A percentile compares a stretch with the other conserved stretches of the same genome.
Evolutionary conservation across 2,329 filamentous ascomycete genomes (phyloP).

Genomic region (Hymenoscyphus fraxineus): DNA sequence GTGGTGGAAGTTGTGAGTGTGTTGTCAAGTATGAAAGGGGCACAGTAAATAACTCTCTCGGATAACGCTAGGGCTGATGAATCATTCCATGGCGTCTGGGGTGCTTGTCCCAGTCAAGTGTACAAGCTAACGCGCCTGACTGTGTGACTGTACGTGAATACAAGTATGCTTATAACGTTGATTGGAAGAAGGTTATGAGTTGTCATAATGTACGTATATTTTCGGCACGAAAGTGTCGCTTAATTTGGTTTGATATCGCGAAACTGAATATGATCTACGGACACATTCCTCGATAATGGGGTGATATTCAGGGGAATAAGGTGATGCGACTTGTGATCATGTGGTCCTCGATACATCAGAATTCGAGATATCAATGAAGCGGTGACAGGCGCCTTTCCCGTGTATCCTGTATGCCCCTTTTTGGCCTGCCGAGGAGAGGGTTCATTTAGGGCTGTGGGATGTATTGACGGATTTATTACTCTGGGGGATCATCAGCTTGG

Average conservation of each 20-base stretch:
- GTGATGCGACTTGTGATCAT: slow-evolving; percentile 1
- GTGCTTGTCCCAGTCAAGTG: not conserved
- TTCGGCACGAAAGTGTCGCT: slow-evolving; percentile 5
- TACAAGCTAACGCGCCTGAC: not conserved
- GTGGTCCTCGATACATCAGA: not conserved
- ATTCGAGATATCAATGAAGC: not conserved
- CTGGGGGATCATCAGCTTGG: not conserved
- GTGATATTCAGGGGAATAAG: slow-evolving; percentile 1
- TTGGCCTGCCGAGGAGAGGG: not conserved
- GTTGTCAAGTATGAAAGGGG: not conserved
- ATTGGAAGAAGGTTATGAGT: not conserved
- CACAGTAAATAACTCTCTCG: slow-evolving; percentile 1
- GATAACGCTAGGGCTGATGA: slow-evolving; percentile 2
- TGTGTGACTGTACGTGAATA: not conserved
- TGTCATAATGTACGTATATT: not conserved
- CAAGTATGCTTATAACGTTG: not conserved
- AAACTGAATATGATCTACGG: not conserved
- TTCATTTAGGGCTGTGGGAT: not conserved
- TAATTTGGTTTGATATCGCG: slow-evolving; percentile 1
- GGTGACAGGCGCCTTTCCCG: not conserved
- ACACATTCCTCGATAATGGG: not conserved
- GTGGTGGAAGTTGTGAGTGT: not conserved
- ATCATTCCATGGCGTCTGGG: not conserved
- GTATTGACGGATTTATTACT: slow-evolving; percentile 2
- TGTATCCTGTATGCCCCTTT: not conserved